phyloP scores from a whole-genome alignment of 1,284 basidiomycete genomes.

The Coniferiporia weirii region DNA sequence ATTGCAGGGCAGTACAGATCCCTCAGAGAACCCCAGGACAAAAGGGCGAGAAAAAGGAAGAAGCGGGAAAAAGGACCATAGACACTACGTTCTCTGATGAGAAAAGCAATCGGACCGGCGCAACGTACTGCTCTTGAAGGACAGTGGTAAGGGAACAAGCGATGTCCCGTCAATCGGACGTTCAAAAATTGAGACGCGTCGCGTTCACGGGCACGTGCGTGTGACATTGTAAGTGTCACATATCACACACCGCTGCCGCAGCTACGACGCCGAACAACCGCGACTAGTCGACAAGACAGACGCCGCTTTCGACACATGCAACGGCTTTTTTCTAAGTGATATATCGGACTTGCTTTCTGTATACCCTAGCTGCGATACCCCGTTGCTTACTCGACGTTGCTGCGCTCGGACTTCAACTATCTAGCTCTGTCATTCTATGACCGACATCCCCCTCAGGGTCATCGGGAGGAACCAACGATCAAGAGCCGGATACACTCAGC shows the following conservation, averaged over 20 bases:
- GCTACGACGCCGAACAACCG: no score
- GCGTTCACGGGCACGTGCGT: no score
- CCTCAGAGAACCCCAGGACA: not conserved
- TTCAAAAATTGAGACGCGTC: no score
- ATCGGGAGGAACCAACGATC: conserved; percentile 8
- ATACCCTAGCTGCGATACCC: not conserved
- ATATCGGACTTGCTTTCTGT: not conserved
- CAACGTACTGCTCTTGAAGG: no score
- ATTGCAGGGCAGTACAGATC: not conserved
- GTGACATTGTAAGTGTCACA: no score
- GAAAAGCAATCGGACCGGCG: no score
- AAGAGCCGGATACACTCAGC: conserved; percentile 15
- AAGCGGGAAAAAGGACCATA: not conserved
- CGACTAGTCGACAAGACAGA: no score
- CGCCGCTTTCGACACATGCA: not conserved
- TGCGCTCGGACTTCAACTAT: not conserved
- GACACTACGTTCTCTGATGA: no score
- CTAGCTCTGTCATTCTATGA: conserved; percentile 11
- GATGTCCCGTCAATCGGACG: no score
- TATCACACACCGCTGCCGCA: no score
- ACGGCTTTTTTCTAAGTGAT: not conserved
- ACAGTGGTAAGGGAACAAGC: no score
- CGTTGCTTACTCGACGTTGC: not conserved
- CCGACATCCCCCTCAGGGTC: conserved; percentile 17
- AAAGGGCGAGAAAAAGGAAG: not conserved